These are phyloP conservation scores for Citrus australasica DNA, from an alignment of 345 rosid genomes.

Conservation along the genomic window DNA sequence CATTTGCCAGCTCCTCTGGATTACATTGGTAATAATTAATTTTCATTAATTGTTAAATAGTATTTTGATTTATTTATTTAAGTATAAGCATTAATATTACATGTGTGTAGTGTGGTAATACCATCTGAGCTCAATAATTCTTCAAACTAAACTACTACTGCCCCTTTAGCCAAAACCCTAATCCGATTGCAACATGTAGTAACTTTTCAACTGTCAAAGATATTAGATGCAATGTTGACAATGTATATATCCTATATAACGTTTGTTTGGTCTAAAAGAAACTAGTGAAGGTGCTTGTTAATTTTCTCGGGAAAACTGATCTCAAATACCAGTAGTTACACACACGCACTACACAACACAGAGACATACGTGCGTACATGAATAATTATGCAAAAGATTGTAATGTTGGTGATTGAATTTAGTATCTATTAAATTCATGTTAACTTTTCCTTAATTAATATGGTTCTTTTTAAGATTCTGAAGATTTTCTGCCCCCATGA, in stretches of 20 bases:
- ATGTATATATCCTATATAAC: neutral
- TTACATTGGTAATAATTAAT: conserved; percentile 15
- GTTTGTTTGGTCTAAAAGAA: neutral
- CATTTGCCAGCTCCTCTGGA: neutral
- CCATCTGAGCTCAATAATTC: neutral
- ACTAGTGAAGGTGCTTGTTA: neutral
- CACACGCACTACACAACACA: neutral
- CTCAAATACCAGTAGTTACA: neutral
- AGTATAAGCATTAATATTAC: too few relatives aligned
- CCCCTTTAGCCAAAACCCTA: conserved; percentile 1
- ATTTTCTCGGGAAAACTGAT: neutral
- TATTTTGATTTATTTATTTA: neutral
- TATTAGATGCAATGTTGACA: conserved; percentile 6
- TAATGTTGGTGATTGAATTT: neutral
- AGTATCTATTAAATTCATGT: conserved; percentile 12
- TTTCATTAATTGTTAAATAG: neutral
- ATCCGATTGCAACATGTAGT: neutral
- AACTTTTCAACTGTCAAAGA: neutral
- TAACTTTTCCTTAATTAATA: conserved; percentile 8
- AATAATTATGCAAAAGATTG: conserved; percentile 17
- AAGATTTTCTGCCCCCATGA: conserved; percentile 34
- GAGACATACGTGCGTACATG: neutral
- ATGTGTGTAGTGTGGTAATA: neutral
- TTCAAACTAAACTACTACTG: neutral
- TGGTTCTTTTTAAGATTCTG: conserved; percentile 26